Conservation (phyloP, 2,329 filamentous ascomycete genomes). For the Penicillium occitanis region DNA sequence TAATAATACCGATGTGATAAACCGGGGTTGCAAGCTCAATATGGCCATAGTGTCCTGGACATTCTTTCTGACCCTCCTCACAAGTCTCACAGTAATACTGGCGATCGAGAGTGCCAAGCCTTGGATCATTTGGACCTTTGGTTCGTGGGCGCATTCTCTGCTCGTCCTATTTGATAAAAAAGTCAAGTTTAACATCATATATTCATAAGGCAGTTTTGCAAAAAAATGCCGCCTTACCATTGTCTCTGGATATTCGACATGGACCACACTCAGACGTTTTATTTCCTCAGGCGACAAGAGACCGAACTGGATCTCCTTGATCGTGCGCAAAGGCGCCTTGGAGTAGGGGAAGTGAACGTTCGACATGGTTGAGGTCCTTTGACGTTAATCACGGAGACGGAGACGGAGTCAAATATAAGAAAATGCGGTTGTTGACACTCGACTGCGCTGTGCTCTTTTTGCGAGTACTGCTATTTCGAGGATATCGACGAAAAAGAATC, state of each 20-base stretch:
- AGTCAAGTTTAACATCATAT: constrained; percentile 21
- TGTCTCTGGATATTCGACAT: constrained; percentile 97
- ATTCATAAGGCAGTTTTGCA: constrained; percentile 17
- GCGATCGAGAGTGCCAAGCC: constrained; percentile 93
- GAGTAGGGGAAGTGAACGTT: constrained; percentile 89
- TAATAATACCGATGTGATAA: constrained; percentile 69
- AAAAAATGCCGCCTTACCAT: constrained; percentile 59
- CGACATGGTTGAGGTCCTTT: constrained; percentile 65
- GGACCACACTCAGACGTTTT: constrained; percentile 96
- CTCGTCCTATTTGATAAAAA: constrained; percentile 63
- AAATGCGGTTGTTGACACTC: background rate
- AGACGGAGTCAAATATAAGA: constrained; percentile 8
- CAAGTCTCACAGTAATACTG: constrained; percentile 96
- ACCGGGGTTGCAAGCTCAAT: constrained; percentile 97
- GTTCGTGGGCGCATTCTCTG: constrained; percentile 86
- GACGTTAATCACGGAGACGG: constrained; percentile 20
- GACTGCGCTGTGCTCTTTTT: constrained; percentile 8
- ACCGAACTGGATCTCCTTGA: constrained; percentile 99
- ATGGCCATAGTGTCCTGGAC: constrained; percentile 96
- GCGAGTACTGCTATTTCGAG: background rate
- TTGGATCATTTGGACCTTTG: constrained; percentile 90
- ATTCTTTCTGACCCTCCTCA: constrained; percentile 91
- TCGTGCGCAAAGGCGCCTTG: constrained; percentile 92
- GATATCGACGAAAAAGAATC: background rate
- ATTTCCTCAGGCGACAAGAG: constrained; percentile 97